Evolutionary conservation across 116 monocot species (phyloP), one percentile per base, ranked within the genome.

Genomic region (Phalaenopsis hybrid): DNA sequence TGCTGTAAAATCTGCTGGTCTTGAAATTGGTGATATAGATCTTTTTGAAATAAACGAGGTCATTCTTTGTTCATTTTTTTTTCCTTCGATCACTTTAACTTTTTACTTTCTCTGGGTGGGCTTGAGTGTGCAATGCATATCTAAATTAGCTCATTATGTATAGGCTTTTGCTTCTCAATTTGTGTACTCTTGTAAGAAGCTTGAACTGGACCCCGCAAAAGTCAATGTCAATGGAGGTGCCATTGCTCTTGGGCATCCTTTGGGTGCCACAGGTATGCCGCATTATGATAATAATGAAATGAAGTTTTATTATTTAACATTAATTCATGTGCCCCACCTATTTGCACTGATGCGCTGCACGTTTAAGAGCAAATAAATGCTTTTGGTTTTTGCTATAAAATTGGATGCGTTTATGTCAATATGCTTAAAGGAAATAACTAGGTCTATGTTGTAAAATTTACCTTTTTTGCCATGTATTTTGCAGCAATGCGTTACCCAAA

Each of bases 11-110:
- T 86, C 89, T 82, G 98, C 95, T 80, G 90, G 94, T 72, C 93
- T 98, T 81, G 82, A 90, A 75, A 89, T 95, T 80, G 92, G 87
- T 73, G 98, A 98, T 81, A 89, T 95, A 76, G 98, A 98, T 83
- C 85, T 95, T 16, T 98, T 98, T 88, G 98, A 98, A 85, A 87
- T 98, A 82, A 98, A 98, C 76, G 98, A 98, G 92, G 98, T 93
- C 74, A 74, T 57, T 44, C n/a, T 75, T 20, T 46, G 20, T n/a
- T 75, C 2, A 20, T 65, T 46, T 20, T 21, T 21, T 37, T 75
- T 45, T 75, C 6, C 48, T 21, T 75, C 8, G 44, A 46, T 75
- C 12, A 8, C 75, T 75, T 5, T 0, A 25, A 52, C 51, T n/a
- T 75, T 2, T 18, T 11, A 48, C 21, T 8, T 21, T 45, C 46